Conservation (phyloP, 345 rosid genomes). For the Mercurialis annua region DNA sequence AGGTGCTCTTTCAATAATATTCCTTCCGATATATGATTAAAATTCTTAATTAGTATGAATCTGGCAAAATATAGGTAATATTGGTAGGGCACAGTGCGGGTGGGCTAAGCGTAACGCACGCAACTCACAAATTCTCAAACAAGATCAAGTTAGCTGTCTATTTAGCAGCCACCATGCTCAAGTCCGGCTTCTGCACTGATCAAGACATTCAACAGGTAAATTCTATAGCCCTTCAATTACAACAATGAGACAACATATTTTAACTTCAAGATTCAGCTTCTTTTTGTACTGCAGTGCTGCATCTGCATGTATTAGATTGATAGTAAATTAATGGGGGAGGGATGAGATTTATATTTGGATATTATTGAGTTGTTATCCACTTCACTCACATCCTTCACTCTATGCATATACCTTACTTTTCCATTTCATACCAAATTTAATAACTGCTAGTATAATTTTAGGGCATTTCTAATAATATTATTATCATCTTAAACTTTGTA, state of each 20-base stretch:
- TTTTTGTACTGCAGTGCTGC: neutral
- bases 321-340: neutral
- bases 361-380: neutral
- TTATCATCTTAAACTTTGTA: too few relatives aligned
- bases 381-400: neutral
- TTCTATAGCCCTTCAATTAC: neutral
- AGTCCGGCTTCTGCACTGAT: conserved; percentile 46
- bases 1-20: conserved; percentile 33
- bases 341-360: neutral
- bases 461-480: too few relatives aligned
- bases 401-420: neutral
- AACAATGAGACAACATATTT: too few relatives aligned
- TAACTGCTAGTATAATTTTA: too few relatives aligned
- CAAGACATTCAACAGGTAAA: conserved; percentile 66
- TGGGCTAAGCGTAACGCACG: conserved; percentile 72
- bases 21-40: neutral
- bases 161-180: conserved; percentile 81
- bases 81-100: conserved; percentile 95
- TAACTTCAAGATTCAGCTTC: neutral
- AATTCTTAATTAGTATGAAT: neutral
- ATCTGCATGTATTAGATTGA: neutral
- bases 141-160: conserved; percentile 66
- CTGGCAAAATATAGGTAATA: conserved; percentile 77
- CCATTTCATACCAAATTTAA: neutral
- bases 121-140: conserved; percentile 47